These are phyloP conservation scores for Ogataea zsoltii DNA, from an alignment of 805 yeast genomes.

Conservation along the genomic window DNA sequence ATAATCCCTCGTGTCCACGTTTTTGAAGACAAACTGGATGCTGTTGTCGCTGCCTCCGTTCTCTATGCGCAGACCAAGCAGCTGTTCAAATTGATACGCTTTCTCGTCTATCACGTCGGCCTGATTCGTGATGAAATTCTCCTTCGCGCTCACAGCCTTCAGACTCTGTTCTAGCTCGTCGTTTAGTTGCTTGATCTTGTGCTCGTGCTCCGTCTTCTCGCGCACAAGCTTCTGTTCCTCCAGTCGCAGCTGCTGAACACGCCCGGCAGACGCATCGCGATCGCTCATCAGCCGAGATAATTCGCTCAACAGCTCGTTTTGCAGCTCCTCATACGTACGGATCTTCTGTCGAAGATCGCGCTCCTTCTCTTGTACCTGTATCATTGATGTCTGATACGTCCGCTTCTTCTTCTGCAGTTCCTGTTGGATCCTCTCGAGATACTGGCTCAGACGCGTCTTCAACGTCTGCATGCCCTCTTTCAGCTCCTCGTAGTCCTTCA, in stretches of 20 bases:
- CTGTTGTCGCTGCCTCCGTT: slow-evolving; percentile 36
- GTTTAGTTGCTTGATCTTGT: slow-evolving; percentile 33
- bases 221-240: slow-evolving; percentile 37
- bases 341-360: slow-evolving; percentile 21
- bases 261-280: slow-evolving; percentile 36
- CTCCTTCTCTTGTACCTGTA: slow-evolving; percentile 25
- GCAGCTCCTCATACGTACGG: slow-evolving; percentile 16
- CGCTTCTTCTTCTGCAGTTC: slow-evolving; percentile 25
- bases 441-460: slow-evolving; percentile 15
- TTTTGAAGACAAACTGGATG: slow-evolving; percentile 44
- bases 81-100: slow-evolving; percentile 43
- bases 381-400: slow-evolving; percentile 23
- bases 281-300: slow-evolving; percentile 24
- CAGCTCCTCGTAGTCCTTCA: slow-evolving; percentile 24
- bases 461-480: slow-evolving; percentile 26
- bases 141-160: slow-evolving; percentile 28
- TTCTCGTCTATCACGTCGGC: slow-evolving; percentile 42
- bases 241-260: slow-evolving; percentile 40
- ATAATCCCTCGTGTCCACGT: slow-evolving; percentile 47
- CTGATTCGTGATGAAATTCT: slow-evolving; percentile 38
- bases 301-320: slow-evolving; percentile 23
- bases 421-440: slow-evolving; percentile 17
- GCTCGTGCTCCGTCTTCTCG: slow-evolving; percentile 27
- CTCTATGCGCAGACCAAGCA: slow-evolving; percentile 49
- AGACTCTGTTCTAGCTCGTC: slow-evolving; percentile 24